Evolutionary conservation across 148 eudicot genomes (phyloP).

Genomic region (Chenopodium quinoa): DNA sequence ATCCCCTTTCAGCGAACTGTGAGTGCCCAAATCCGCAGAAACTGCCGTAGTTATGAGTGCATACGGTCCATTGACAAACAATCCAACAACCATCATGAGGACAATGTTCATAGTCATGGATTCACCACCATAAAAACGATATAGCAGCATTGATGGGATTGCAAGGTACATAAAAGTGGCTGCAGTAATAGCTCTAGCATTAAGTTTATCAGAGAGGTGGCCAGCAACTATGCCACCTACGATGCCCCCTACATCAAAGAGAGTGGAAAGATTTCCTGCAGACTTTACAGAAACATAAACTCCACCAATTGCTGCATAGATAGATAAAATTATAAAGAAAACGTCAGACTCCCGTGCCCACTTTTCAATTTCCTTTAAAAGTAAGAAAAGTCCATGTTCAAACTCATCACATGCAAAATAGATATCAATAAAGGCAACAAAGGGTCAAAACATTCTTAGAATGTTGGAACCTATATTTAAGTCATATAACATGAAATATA

Average conservation of each 20-base stretch:
- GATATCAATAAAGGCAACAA: neutral
- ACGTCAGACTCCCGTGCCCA: neutral
- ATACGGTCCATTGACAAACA: slow-evolving; percentile 88
- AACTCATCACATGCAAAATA: neutral
- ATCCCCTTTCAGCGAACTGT: slow-evolving; percentile 79
- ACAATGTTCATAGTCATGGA: slow-evolving; percentile 67
- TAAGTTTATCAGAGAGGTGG: slow-evolving; percentile 78
- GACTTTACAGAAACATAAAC: slow-evolving; percentile 76
- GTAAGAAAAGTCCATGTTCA: neutral
- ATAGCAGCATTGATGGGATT: slow-evolving; percentile 77
- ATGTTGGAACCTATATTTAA: neutral
- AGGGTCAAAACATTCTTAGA: neutral
- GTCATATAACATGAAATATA: neutral
- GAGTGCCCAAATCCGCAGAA: slow-evolving; percentile 96
- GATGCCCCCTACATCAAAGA: slow-evolving; percentile 94
- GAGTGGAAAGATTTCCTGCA: slow-evolving; percentile 93
- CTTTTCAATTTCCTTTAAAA: neutral
- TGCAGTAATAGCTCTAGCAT: slow-evolving; percentile 87
- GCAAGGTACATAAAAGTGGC: slow-evolving; percentile 84
- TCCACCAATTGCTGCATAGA: slow-evolving; percentile 80
- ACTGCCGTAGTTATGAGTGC: slow-evolving; percentile 98
- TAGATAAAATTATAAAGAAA: slow-evolving; percentile 17
- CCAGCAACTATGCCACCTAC: slow-evolving; percentile 93
- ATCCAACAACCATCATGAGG: slow-evolving; percentile 87
- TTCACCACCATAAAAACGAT: slow-evolving; percentile 64